Percentiles rank a stretch among this genome's conserved stretches.
These are phyloP conservation scores for Panaeolus papilionaceus DNA, from an alignment of 768 basidiomycete genomes.

Conservation along the genomic window DNA sequence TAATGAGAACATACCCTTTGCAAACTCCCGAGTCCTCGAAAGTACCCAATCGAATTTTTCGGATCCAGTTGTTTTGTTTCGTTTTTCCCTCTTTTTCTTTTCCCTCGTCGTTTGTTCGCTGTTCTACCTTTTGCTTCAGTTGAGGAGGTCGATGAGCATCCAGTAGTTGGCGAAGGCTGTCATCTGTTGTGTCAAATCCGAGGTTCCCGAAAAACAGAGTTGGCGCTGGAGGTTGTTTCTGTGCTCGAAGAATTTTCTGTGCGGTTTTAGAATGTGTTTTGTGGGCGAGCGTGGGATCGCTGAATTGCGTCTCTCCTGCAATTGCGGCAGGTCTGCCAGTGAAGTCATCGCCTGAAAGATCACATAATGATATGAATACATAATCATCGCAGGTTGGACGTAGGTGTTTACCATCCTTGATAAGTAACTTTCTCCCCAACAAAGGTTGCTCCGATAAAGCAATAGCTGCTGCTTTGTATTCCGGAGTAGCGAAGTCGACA, in stretches of 20 bases:
- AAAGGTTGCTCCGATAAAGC: constrained; percentile 81
- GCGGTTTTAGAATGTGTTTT: constrained; percentile 68
- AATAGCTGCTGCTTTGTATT: constrained; percentile 79
- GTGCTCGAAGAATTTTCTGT: constrained; percentile 75
- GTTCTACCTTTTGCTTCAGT: constrained; percentile 39
- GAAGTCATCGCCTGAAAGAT: constrained; percentile 70
- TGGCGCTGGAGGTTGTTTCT: constrained; percentile 84
- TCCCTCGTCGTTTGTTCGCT: constrained; percentile 35
- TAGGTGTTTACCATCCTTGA: constrained; percentile 82
- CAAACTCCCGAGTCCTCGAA: constrained; percentile 96
- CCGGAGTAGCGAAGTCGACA: constrained; percentile 86
- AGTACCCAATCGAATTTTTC: constrained; percentile 91
- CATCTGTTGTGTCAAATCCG: constrained; percentile 87
- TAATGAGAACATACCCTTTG: constrained; percentile 78
- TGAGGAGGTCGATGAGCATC: constrained; percentile 62
- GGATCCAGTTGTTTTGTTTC: constrained; percentile 59
- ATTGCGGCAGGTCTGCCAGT: constrained; percentile 65
- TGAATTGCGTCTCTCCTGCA: constrained; percentile 38
- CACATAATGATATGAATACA: background rate
- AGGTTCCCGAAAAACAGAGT: constrained; percentile 95
- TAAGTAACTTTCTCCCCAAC: constrained; percentile 86
- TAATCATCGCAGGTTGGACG: background rate
- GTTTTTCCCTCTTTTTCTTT: constrained; percentile 37
- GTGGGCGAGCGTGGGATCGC: constrained; percentile 38
- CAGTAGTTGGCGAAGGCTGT: constrained; percentile 73